Evolutionary conservation across 2,329 filamentous ascomycete genomes (phyloP).

Genomic region (Ascomycota sp.): DNA sequence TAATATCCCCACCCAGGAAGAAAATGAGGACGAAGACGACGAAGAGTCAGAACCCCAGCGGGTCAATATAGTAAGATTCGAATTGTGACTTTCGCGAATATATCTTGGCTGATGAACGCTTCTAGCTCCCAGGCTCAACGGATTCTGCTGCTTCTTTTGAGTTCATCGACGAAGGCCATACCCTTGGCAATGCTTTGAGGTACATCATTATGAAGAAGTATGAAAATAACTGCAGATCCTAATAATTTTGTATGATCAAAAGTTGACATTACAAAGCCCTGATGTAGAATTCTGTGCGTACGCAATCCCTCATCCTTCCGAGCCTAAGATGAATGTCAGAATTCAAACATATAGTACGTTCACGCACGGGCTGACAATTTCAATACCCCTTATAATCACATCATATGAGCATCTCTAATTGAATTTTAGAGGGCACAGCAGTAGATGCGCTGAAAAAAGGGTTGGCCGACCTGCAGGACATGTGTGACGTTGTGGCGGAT

Average conservation of each 20-base stretch:
- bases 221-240: constrained; percentile 8
- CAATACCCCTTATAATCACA: not conserved
- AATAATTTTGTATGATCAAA: not conserved
- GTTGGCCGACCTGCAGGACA: constrained; percentile 63
- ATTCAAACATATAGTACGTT: constrained; percentile 84
- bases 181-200: constrained; percentile 75
- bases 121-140: constrained; percentile 59
- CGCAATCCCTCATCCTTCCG: constrained; percentile 88
- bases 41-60: constrained; percentile 29
- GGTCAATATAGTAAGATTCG: constrained; percentile 35
- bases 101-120: constrained; percentile 2
- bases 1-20: constrained; percentile 13
- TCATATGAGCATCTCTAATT: too few species aligned
- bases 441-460: constrained; percentile 79
- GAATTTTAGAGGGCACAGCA: constrained; percentile 45
- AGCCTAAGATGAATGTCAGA: constrained; percentile 86
- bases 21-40: constrained; percentile 20
- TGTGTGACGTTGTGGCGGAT: constrained; percentile 83
- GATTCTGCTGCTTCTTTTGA: constrained; percentile 87
- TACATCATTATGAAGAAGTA: constrained; percentile 99
- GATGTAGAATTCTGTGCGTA: constrained; percentile 97
- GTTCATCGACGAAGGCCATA: constrained; percentile 84
- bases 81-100: not conserved
- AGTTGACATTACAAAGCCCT: constrained; percentile 34
- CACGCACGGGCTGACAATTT: not conserved